Evolutionary conservation across 768 basidiomycete genomes (phyloP), one percentile per base, ranked within the genome.

Genomic region (Strobilomyces echinocephalus): DNA sequence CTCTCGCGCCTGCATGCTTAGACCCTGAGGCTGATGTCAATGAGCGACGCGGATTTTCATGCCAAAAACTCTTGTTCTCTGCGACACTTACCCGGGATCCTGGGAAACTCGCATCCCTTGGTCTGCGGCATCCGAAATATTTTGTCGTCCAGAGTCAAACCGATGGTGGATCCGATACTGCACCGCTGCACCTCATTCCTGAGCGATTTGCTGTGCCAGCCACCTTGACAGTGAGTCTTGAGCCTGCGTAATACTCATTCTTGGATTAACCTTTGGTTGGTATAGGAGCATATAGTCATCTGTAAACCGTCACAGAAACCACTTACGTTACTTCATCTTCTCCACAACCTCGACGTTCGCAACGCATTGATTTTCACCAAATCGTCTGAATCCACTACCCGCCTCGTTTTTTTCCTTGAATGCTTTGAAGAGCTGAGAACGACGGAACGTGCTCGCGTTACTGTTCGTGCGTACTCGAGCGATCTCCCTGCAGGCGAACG

Each of bases 351-450:
- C 44, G 63, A 74, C 8, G 76, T 93, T 20, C 75, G 69, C 9
- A 88, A 88, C 54, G 88, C 87, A 0, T 76, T 99, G 33, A 85
- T 97, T 30, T 99, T 99, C 73, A 97, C 95, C n/a, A 98, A 97
- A 72, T 92, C 89, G 0, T 87, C 95, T 5, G 95, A 98, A 65
- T 92, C 91, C 0, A 90, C 94, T 0, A 74, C 76, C 4, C 82
- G 95, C 9, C 83, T 98, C 8, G 85, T 94, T 26, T 80, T 77
- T 38, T 76, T 97, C 11, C 82, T 97, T 58, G 80, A 87, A 24
- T 87, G 87, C 60, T 94, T 97, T 59, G 85, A 92, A 71, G 74
- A 76, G 15, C 75, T 81, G 18, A 70, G 60, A 8, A 55, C 57
- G 7, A 40, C 46, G 15, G 60, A 58, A 33, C 59, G 60, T 46